A percentile compares a stretch with the other conserved stretches of the same genome.
These are phyloP conservation scores for Aspergillus neotritici DNA, from an alignment of 2,329 filamentous ascomycete species.

Conservation along the genomic window DNA sequence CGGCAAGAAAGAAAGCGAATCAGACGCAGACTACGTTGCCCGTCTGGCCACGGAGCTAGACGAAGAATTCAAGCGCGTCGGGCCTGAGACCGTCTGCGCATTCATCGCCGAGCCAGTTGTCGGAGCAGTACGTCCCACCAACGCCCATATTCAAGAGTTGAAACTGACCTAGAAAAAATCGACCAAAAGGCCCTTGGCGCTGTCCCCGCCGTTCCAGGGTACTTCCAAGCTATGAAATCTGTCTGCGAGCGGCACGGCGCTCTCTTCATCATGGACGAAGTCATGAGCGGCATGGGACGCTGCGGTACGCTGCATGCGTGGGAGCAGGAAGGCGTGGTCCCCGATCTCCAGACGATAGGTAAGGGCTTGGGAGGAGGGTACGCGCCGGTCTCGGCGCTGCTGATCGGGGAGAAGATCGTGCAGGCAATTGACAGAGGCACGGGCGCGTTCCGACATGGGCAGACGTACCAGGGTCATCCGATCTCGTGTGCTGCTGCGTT, in stretches of 20 bases:
- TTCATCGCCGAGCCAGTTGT: conserved; percentile 71
- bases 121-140: conserved; percentile 52
- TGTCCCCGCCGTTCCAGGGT: conserved; percentile 60
- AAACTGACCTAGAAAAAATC: background rate
- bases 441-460: conserved; percentile 52
- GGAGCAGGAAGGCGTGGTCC: conserved; percentile 53
- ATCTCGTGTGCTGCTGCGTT: conserved; percentile 54
- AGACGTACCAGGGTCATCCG: conserved; percentile 58
- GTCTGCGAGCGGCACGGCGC: conserved; percentile 67
- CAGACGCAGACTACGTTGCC: conserved; percentile 54
- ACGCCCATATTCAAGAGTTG: background rate
- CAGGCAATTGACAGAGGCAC: conserved; percentile 45
- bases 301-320: conserved; percentile 55
- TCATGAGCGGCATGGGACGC: conserved; percentile 62
- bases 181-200: conserved; percentile 57
- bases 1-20: conserved; percentile 48
- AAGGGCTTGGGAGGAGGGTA: conserved; percentile 57
- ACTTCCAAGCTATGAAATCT: conserved; percentile 61
- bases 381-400: conserved; percentile 50
- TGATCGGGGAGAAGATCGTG: conserved; percentile 48
- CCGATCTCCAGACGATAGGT: conserved; percentile 56
- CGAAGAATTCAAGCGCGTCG: conserved; percentile 58
- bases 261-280: conserved; percentile 72
- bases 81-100: conserved; percentile 61
- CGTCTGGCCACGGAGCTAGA: conserved; percentile 62